These are phyloP conservation scores for Bombardia bombarda DNA, from an alignment of 495 filamentous ascomycete genomes.

Conservation along the genomic window DNA sequence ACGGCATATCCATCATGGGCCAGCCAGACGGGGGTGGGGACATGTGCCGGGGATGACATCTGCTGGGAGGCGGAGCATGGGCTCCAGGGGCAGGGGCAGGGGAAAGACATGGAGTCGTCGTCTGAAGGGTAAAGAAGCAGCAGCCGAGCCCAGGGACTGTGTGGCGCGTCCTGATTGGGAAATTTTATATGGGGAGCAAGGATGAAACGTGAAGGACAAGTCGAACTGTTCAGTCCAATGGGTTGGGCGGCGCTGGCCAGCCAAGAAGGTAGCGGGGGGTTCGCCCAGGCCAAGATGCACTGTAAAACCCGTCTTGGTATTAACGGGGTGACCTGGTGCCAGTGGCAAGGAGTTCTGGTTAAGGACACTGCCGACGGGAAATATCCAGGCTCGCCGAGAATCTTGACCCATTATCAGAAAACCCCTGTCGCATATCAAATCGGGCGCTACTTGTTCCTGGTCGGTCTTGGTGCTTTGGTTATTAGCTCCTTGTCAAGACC, in stretches of 20 bases:
- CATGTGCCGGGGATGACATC: neutral
- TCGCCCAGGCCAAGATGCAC: neutral
- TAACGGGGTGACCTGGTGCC: too few species aligned
- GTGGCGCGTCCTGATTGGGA: conserved; percentile 14
- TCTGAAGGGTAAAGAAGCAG: neutral
- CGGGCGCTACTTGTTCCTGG: neutral
- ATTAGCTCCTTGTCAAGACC: too few species aligned
- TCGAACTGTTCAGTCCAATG: conserved; percentile 5
- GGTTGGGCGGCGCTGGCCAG: conserved; percentile 2
- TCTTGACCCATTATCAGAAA: neutral
- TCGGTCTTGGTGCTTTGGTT: too few species aligned
- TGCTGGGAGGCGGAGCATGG: neutral
- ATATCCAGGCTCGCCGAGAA: neutral
- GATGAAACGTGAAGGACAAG: conserved; percentile 8
- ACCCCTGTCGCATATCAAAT: neutral
- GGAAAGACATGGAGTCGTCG: neutral
- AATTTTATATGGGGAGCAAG: conserved; percentile 4
- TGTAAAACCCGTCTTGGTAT: too few species aligned
- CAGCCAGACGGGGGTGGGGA: neutral
- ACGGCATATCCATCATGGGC: conserved; percentile 4
- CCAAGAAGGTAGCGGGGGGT: neutral
- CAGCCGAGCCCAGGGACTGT: neutral
- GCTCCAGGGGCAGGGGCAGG: neutral
- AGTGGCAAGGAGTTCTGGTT: too few species aligned
- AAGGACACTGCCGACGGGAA: neutral